Base-by-base conservation (phyloP, 2,329 filamentous ascomycete species). In the Calonectria pseudoreteaudii region DNA sequence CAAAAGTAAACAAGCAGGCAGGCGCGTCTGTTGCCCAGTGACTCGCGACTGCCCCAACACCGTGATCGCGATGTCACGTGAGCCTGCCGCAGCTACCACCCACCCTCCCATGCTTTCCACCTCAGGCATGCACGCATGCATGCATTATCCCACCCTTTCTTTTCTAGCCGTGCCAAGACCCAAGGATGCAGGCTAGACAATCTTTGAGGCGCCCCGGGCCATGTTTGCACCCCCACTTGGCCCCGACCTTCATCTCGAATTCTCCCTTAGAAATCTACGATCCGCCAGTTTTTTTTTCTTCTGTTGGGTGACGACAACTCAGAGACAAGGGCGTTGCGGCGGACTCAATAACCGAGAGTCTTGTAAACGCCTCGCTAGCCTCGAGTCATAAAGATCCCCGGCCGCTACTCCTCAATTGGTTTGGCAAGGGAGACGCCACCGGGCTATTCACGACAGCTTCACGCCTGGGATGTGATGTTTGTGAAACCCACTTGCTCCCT, bases 1-100 rank as follows among this genome's bases (percentile, higher is more conserved):
- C 74, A 56, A 66, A 80, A 80, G 79, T 80, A 80, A 80, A 80
- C 79, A 80, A 78, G 41, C 28, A 41, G 49, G 52, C 78, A 76
- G 77, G 74, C 79, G 79, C 79, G 79, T 75, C 68, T 47, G 68
- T 56, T 73, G 30, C 68, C 73, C 70, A 41, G 56, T 41, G 56
- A 62, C 56, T 62, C 56, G 56, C 56, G 56, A 36, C 56, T 23
- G 56, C 56, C 34, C 26, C 16, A 62, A 41, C 56, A 62, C 70
- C 31, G 68, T 41, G 66, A 65, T 70, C 79, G 71, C 79, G 79
- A 34, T 20, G 49, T 80, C 79, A 80, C 79, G 79, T 80, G 79
- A 14, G 10, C 3, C 8, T 23, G 34, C n/a, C 50, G 44, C 49
- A n/a, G 34, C 30, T 23, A 26, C 52, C 34, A 38, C 44, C 47